Evolutionary conservation across 2,329 filamentous ascomycete species (phyloP).

Genomic region (Ascochyta viciae-villosae): DNA sequence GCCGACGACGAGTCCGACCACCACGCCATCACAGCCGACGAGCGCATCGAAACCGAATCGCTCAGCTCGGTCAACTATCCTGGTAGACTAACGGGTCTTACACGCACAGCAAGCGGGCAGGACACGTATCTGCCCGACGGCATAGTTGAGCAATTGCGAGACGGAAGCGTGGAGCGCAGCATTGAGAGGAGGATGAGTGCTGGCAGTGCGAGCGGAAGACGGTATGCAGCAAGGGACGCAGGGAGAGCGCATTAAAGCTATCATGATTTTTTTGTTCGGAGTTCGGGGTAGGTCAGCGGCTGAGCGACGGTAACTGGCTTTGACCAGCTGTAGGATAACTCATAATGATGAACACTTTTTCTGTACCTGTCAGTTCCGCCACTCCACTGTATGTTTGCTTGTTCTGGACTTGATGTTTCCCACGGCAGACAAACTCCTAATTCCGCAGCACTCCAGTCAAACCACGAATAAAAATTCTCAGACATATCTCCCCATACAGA

Average conservation of each 20-base stretch:
- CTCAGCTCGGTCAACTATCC: slow-evolving; percentile 11
- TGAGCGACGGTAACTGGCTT: neutral
- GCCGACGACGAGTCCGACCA: slow-evolving; percentile 1
- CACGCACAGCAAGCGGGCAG: slow-evolving; percentile 10
- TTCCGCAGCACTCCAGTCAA: too few species aligned
- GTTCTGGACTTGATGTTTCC: too few species aligned
- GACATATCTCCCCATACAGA: too few species aligned
- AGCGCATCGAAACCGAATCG: neutral
- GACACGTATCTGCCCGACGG: slow-evolving; percentile 23
- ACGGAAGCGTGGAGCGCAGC: slow-evolving; percentile 7
- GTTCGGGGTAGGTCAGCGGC: neutral
- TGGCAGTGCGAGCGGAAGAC: neutral
- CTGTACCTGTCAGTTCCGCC: too few species aligned
- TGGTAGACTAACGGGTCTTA: slow-evolving; percentile 6
- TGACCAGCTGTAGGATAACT: neutral
- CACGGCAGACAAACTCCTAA: too few species aligned
- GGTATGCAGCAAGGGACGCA: slow-evolving; percentile 6
- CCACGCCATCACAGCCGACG: slow-evolving; percentile 1
- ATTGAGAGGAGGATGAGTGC: slow-evolving; percentile 1
- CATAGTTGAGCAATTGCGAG: neutral
- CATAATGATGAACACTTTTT: too few species aligned
- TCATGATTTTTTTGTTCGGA: neutral
- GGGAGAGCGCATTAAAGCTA: neutral
- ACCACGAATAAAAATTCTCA: too few species aligned
- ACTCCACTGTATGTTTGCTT: too few species aligned